Conservation (phyloP, 306 rosid genomes). For the Quercus glauca region DNA sequence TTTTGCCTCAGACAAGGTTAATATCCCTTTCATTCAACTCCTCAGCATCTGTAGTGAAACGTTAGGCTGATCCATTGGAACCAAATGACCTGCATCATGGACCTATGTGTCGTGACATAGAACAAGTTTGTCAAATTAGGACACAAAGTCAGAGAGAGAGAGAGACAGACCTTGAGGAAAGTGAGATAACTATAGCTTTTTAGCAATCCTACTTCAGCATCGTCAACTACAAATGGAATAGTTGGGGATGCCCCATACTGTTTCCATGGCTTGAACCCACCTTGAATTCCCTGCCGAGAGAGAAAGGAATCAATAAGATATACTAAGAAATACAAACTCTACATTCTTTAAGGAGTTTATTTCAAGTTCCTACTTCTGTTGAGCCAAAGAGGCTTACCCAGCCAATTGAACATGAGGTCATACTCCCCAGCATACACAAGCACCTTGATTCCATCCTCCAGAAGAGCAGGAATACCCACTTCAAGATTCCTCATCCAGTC, state of each 20-base stretch:
- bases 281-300: conserved; percentile 70
- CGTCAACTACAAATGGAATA: conserved; percentile 57
- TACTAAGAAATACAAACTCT: background rate
- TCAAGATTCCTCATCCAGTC: conserved; percentile 98
- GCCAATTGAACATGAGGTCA: conserved; percentile 96
- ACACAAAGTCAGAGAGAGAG: background rate
- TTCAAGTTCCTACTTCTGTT: conserved; percentile 8
- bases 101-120: conserved; percentile 39
- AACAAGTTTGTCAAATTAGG: conserved; percentile 11
- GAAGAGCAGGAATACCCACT: conserved; percentile 78
- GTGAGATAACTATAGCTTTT: conserved; percentile 74
- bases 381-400: conserved; percentile 49
- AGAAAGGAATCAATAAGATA: conserved; percentile 2
- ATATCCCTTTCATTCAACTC: conserved; percentile 74
- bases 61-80: conserved; percentile 93
- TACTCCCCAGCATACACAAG: conserved; percentile 92
- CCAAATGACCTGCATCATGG: conserved; percentile 82
- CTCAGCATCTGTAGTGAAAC: conserved; percentile 71
- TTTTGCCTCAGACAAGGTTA: conserved; percentile 17
- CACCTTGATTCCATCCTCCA: conserved; percentile 83
- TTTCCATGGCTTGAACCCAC: conserved; percentile 80
- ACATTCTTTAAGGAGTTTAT: background rate
- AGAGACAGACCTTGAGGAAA: conserved; percentile 67
- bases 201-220: conserved; percentile 64
- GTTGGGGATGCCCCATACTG: conserved; percentile 40